Evolutionary conservation across 1,284 basidiomycete genomes (phyloP).

Genomic region (Boletus mariae): DNA sequence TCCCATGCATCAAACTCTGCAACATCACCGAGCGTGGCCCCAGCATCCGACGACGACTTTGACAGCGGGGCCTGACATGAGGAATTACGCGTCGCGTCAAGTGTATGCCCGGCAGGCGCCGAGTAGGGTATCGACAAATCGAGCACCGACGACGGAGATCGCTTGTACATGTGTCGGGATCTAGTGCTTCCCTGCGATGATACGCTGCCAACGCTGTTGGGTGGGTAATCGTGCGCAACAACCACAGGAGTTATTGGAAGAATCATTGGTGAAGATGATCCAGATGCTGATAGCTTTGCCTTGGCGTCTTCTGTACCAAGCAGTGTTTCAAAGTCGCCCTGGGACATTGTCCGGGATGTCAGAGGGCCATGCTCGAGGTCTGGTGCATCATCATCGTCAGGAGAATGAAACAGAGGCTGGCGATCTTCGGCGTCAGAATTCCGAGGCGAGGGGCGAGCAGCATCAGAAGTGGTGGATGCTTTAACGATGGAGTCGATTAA

Average conservation of each 20-base stretch:
- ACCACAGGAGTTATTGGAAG: slow-evolving; percentile 28
- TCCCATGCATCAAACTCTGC: slow-evolving; percentile 44
- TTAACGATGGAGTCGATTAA: slow-evolving; percentile 86
- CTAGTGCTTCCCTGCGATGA: slow-evolving; percentile 30
- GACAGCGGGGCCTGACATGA: slow-evolving; percentile 13
- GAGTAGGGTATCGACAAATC: slow-evolving; percentile 29
- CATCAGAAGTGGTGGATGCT: slow-evolving; percentile 44
- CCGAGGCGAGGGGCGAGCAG: slow-evolving; percentile 38
- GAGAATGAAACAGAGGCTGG: slow-evolving; percentile 54
- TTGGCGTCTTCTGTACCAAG: slow-evolving; percentile 32
- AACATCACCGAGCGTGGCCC: slow-evolving; percentile 36
- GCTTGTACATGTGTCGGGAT: slow-evolving; percentile 37
- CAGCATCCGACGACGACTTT: slow-evolving; percentile 1
- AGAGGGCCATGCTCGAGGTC: slow-evolving; percentile 48
- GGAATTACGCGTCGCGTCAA: slow-evolving; percentile 15
- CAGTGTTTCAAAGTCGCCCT: slow-evolving; percentile 29
- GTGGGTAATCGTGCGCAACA: slow-evolving; percentile 59
- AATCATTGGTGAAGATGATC: slow-evolving; percentile 34
- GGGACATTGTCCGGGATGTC: slow-evolving; percentile 32
- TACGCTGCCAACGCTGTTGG: slow-evolving; percentile 43
- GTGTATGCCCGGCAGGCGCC: slow-evolving; percentile 34
- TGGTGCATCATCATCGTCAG: slow-evolving; percentile 52
- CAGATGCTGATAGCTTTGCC: slow-evolving; percentile 25
- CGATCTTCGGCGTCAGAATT: slow-evolving; percentile 42
- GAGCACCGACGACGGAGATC: slow-evolving; percentile 43